These are phyloP conservation scores for Phaffomyces antillensis DNA, from an alignment of 805 yeast genomes.

Conservation along the genomic window DNA sequence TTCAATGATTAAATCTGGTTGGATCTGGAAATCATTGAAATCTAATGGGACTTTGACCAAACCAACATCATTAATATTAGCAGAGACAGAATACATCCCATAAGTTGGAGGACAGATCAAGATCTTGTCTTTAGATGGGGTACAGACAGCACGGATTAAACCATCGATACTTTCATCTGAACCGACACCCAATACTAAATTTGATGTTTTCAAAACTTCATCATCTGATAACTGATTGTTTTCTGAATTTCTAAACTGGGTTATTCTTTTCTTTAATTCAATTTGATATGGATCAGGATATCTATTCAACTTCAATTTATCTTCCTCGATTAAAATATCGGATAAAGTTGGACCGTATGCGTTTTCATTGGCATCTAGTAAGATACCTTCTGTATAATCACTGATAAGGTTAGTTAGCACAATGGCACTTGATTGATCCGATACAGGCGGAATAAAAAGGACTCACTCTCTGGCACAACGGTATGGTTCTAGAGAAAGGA, in stretches of 20 bases:
- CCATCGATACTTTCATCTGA: constrained; percentile 95
- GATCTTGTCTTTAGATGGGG: constrained; percentile 77
- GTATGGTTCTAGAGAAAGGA: constrained; percentile 77
- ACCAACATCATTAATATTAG: constrained; percentile 81
- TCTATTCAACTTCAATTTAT: constrained; percentile 60
- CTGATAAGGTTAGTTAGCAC: constrained; percentile 14
- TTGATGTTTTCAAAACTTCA: constrained; percentile 44
- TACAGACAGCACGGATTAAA: constrained; percentile 74
- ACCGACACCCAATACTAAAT: constrained; percentile 91
- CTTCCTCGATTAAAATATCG: constrained; percentile 37
- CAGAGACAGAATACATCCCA: constrained; percentile 93
- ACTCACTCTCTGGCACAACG: constrained; percentile 85
- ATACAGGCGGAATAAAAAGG: too few species aligned
- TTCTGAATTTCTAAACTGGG: constrained; percentile 60
- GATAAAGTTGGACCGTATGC: constrained; percentile 80
- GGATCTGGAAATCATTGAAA: constrained; percentile 57
- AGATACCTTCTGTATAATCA: constrained; percentile 81
- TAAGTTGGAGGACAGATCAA: constrained; percentile 92
- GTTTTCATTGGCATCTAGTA: constrained; percentile 94
- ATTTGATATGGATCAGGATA: constrained; percentile 97
- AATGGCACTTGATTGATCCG: background rate
- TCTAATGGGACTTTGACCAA: constrained; percentile 69
- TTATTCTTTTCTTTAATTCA: constrained; percentile 63
- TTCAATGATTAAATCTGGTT: constrained; percentile 46
- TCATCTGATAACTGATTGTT: constrained; percentile 22